A percentile compares a stretch with the other conserved stretches of the same genome.
These are phyloP conservation scores for Paramecium pentaurelia DNA, from an alignment of 73 alveolate genomes.

Conservation along the genomic window DNA sequence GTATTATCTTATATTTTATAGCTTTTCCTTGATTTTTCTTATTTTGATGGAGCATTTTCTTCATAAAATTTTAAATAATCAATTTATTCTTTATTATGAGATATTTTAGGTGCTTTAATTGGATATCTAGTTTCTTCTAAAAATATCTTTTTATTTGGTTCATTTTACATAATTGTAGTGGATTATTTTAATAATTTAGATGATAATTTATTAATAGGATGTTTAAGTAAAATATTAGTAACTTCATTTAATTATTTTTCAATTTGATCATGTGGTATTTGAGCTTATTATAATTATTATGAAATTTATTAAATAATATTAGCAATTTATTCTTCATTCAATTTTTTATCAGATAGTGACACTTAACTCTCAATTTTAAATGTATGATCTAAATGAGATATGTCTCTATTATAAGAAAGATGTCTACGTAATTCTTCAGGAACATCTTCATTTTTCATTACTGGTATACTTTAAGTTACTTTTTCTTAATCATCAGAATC, in stretches of 20 bases:
- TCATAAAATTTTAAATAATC: slow-evolving; percentile 25
- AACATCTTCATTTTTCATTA: neutral
- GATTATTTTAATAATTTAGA: neutral
- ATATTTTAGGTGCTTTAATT: neutral
- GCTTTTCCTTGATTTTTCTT: neutral
- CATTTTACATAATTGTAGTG: neutral
- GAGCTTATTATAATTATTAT: neutral
- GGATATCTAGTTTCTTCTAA: neutral
- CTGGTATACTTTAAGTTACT: neutral
- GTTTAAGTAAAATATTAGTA: neutral
- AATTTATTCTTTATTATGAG: neutral
- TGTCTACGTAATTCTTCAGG: neutral
- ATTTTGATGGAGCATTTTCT: neutral
- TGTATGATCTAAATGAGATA: neutral
- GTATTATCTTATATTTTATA: neutral
- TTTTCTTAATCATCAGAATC: slow-evolving; percentile 9
- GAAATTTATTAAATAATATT: neutral
- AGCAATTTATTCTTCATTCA: neutral
- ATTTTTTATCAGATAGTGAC: neutral
- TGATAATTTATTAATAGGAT: neutral
- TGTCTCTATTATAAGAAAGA: neutral
- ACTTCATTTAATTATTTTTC: neutral
- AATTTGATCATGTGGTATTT: neutral
- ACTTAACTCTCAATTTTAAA: neutral
- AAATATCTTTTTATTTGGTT: neutral